Conservation (phyloP, 2,329 filamentous ascomycete species). For the Colletotrichum sp. region DNA sequence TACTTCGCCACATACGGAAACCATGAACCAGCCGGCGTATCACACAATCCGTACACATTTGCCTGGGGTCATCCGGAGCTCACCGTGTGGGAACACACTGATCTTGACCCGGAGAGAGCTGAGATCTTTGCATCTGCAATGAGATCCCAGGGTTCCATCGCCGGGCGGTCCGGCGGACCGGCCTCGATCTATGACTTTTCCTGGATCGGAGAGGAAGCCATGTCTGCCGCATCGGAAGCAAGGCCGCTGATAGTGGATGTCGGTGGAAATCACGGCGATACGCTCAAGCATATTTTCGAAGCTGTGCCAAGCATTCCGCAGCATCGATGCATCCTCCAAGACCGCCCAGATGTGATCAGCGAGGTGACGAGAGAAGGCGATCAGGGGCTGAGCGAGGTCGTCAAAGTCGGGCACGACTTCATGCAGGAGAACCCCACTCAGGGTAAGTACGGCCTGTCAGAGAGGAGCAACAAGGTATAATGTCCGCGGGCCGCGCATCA, state of each 20-base stretch:
- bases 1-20: conserved; percentile 6
- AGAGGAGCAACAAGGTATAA: neutral
- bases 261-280: conserved; percentile 31
- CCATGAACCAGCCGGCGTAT: neutral
- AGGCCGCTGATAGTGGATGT: conserved; percentile 34
- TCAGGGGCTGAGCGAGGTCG: conserved; percentile 16
- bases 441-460: neutral
- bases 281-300: conserved; percentile 26
- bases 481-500: neutral
- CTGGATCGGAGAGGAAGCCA: conserved; percentile 27
- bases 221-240: neutral
- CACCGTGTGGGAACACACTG: neutral
- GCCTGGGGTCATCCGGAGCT: neutral
- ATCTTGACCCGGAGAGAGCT: neutral
- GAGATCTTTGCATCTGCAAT: neutral
- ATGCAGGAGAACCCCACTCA: conserved; percentile 14
- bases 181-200: conserved; percentile 30
- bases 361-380: conserved; percentile 23
- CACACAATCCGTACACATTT: conserved; percentile 2
- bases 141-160: neutral
- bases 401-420: conserved; percentile 31
- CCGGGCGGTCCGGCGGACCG: neutral
- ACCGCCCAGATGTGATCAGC: conserved; percentile 31
- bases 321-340: conserved; percentile 34
- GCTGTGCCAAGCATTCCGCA: conserved; percentile 26